Conservation (phyloP, 169 alveolate species). For the Cryptosporidium baileyi region DNA sequence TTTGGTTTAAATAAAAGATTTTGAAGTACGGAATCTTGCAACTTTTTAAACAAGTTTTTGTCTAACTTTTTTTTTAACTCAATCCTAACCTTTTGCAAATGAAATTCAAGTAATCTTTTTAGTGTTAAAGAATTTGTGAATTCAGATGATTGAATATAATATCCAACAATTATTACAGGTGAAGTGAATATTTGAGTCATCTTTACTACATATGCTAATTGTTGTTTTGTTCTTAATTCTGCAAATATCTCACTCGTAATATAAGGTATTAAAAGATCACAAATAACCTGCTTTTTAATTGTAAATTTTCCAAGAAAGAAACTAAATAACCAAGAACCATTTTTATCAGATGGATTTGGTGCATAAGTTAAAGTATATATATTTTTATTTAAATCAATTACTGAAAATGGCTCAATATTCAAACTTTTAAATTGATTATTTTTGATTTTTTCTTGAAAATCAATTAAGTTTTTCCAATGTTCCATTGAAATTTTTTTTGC, state of each 20-base stretch:
- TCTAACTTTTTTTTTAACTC: neutral
- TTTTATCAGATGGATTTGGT: conserved; percentile 20
- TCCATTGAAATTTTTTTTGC: conserved; percentile 12
- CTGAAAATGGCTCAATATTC: conserved; percentile 6
- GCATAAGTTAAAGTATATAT: neutral
- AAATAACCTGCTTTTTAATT: neutral
- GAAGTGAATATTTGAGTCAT: conserved; percentile 44
- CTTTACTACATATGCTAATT: conserved; percentile 38
- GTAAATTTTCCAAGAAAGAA: conserved; percentile 23
- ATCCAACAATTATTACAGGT: conserved; percentile 40
- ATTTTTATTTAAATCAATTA: neutral
- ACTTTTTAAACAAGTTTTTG: neutral
- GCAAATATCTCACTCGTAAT: conserved; percentile 43
- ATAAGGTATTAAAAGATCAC: conserved; percentile 20
- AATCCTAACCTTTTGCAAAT: neutral
- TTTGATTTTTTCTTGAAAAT: neutral
- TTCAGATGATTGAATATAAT: conserved; percentile 62
- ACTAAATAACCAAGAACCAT: conserved; percentile 48
- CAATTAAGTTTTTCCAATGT: conserved; percentile 10
- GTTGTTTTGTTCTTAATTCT: conserved; percentile 51
- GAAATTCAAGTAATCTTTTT: conserved; percentile 40
- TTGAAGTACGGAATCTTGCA: conserved; percentile 56
- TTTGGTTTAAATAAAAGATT: conserved; percentile 29
- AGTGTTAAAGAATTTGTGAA: conserved; percentile 36
- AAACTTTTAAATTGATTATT: neutral